Percentiles rank a stretch among this genome's conserved stretches.
Conservation (phyloP, 306 rosid genomes). For the Cucumis melo region DNA sequence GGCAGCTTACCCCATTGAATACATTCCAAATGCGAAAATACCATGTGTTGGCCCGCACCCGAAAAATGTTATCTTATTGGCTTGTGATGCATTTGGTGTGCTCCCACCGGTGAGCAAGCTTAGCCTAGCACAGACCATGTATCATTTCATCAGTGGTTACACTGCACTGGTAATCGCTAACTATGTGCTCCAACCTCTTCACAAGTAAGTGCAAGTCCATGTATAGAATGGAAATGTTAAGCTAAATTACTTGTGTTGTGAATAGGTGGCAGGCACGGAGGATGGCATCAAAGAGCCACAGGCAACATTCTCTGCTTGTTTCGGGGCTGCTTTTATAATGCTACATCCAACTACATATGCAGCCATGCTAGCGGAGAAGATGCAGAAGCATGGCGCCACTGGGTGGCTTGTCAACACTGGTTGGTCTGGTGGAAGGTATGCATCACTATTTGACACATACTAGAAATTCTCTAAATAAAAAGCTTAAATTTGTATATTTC, state of each 20-base stretch:
- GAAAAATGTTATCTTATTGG: conserved; percentile 74
- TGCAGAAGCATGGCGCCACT: conserved; percentile 74
- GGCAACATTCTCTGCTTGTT: conserved; percentile 94
- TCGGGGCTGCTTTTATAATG: conserved; percentile 93
- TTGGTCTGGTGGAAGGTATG: conserved; percentile 81
- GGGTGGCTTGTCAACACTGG: conserved; percentile 98
- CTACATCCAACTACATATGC: conserved; percentile 85
- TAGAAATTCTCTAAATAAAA: neutral
- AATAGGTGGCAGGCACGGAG: conserved; percentile 85
- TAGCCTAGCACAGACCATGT: conserved; percentile 83
- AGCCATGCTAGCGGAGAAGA: conserved; percentile 86
- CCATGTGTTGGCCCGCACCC: conserved; percentile 95
- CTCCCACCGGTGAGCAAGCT: conserved; percentile 91
- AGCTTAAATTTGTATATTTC: neutral
- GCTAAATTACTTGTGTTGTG: neutral
- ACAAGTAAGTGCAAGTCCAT: neutral
- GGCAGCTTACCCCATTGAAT: conserved; percentile 83
- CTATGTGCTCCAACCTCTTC: neutral
- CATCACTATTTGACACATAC: neutral
- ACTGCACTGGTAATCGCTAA: conserved; percentile 80
- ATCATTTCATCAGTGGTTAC: conserved; percentile 90
- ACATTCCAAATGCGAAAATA: conserved; percentile 80
- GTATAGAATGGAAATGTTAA: neutral
- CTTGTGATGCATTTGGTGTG: conserved; percentile 90
- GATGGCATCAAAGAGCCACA: conserved; percentile 90